Conservation (phyloP, 305 asterid genomes). For the Fraxinus platypoda region DNA sequence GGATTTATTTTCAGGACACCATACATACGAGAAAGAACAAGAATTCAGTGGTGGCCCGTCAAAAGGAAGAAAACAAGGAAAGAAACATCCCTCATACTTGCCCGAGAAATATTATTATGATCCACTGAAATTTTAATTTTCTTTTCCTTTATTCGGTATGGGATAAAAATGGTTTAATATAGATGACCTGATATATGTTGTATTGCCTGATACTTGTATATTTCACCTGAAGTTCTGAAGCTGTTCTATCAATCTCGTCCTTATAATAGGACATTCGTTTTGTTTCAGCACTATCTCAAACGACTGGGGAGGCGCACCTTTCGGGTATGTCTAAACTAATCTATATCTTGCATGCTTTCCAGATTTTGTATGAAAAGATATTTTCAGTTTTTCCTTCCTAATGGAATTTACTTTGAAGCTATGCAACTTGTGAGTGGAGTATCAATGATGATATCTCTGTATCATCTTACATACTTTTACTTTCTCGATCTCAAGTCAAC, state of each 20-base stretch:
- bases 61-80: neutral
- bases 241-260: neutral
- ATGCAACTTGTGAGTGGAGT: neutral
- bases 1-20: neutral
- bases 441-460: neutral
- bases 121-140: neutral
- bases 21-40: neutral
- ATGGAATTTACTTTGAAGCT: neutral
- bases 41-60: neutral
- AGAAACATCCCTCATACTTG: neutral
- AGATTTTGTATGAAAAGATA: neutral
- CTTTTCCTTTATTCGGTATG: neutral
- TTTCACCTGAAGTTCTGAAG: neutral
- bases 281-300: conserved; percentile 71
- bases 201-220: neutral
- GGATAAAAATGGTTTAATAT: neutral
- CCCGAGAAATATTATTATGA: neutral
- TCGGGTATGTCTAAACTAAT: conserved; percentile 58
- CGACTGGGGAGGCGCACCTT: conserved; percentile 85
- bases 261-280: neutral
- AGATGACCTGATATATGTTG: neutral
- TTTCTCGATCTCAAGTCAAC: neutral
- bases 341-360: neutral
- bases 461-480: neutral
- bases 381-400: neutral